These are phyloP conservation scores for Pelargonium nanum DNA, from an alignment of 345 rosid genomes.

Conservation along the genomic window DNA sequence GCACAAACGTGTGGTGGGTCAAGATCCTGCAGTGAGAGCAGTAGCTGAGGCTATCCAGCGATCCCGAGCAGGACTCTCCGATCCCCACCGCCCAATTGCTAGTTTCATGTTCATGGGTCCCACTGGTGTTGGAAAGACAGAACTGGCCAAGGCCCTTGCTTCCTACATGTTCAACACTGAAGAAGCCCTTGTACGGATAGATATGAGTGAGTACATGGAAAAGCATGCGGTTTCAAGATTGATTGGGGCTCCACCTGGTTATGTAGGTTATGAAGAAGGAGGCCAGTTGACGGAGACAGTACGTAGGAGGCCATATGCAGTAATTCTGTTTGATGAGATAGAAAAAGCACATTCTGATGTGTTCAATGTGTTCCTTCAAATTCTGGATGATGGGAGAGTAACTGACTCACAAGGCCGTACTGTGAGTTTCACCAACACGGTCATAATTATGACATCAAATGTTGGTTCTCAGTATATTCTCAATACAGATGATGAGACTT, in stretches of 20 bases:
- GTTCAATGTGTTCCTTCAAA: conserved; percentile 93
- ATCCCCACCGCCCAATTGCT: conserved; percentile 82
- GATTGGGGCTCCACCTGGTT: conserved; percentile 99
- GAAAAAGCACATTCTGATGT: conserved; percentile 96
- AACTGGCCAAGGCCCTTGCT: conserved; percentile 72
- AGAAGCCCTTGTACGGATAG: conserved; percentile 88
- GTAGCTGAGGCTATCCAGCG: conserved; percentile 85
- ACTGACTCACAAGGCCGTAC: conserved; percentile 97
- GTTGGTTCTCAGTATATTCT: conserved; percentile 89
- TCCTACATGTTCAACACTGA: conserved; percentile 74
- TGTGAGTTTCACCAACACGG: conserved; percentile 85
- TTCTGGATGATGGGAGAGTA: conserved; percentile 93
- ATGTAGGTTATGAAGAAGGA: conserved; percentile 96
- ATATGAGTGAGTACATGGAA: conserved; percentile 99
- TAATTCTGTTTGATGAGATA: conserved; percentile 92
- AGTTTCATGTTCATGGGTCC: conserved; percentile 95
- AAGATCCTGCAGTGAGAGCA: conserved; percentile 69
- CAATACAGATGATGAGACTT: conserved; percentile 41
- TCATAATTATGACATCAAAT: conserved; percentile 88
- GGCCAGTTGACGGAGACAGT: conserved; percentile 91
- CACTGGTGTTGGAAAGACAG: conserved; percentile 85
- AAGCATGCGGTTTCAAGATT: conserved; percentile 95
- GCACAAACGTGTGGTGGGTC: conserved; percentile 74
- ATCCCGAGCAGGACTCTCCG: conserved; percentile 83
- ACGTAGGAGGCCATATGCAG: conserved; percentile 89